A percentile compares a stretch with the other conserved stretches of the same genome.
Evolutionary conservation across 1,284 basidiomycete genomes (phyloP).

Genomic region (Termitomyces sp.): DNA sequence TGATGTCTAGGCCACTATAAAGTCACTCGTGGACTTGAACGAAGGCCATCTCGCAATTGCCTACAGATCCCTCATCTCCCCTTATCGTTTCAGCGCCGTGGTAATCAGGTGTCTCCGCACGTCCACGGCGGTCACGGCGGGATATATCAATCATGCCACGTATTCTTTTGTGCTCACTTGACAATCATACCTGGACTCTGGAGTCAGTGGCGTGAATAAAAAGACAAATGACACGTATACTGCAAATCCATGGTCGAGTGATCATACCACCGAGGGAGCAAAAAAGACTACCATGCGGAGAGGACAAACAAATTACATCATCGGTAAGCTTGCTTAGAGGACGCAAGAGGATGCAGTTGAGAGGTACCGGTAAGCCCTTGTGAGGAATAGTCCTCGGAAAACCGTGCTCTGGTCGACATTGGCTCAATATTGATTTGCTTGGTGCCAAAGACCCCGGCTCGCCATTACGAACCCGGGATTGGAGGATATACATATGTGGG

Average conservation of each 20-base stretch:
- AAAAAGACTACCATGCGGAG: too few species aligned
- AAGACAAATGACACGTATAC: background rate
- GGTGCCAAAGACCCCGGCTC: too few species aligned
- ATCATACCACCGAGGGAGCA: background rate
- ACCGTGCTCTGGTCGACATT: background rate
- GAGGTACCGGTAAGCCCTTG: background rate
- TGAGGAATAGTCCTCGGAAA: background rate
- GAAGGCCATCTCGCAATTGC: background rate
- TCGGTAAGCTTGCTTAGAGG: background rate
- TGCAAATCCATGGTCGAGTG: too few species aligned
- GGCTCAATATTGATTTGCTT: background rate
- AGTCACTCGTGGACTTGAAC: background rate
- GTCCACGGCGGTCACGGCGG: background rate
- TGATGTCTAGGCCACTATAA: background rate
- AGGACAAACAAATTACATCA: background rate
- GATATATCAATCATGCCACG: too few species aligned
- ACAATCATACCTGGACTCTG: too few species aligned
- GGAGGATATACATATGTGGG: too few species aligned
- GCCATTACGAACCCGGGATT: background rate
- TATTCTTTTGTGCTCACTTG: too few species aligned
- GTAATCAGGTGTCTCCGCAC: background rate
- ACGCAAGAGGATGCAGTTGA: background rate
- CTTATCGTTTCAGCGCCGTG: background rate
- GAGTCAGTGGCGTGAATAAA: background rate
- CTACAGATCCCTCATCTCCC: background rate